phyloP scores from a whole-genome alignment of 768 basidiomycete species.

The Tylopilus cervinicoccineus region DNA sequence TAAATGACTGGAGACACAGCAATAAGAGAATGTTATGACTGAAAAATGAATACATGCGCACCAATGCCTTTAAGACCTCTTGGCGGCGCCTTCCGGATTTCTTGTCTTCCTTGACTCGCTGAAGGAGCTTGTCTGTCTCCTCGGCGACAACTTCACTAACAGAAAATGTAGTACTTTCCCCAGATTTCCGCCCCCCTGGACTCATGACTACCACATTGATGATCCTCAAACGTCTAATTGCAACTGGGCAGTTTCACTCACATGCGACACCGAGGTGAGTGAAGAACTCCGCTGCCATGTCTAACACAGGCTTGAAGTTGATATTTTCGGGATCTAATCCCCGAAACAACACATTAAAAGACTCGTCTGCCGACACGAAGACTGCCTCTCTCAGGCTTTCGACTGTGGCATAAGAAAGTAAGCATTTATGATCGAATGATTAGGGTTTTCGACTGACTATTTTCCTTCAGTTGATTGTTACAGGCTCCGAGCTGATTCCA shows the following conservation, averaged over 20 bases:
- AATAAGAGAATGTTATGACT: not conserved
- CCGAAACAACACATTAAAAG: not conserved
- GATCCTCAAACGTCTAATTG: not conserved
- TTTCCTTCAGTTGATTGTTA: not conserved
- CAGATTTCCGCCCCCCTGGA: not conserved
- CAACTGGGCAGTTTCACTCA: not conserved
- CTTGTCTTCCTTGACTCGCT: not conserved
- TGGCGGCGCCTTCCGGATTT: not conserved
- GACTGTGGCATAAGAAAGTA: constrained; percentile 1
- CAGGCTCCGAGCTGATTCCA: constrained; percentile 1
- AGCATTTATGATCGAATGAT: not conserved
- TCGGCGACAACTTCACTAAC: not conserved
- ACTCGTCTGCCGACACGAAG: not conserved
- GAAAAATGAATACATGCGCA: not conserved
- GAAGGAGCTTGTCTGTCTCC: constrained; percentile 1
- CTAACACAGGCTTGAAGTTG: not conserved
- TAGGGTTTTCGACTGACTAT: not conserved
- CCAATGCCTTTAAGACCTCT: constrained; percentile 3
- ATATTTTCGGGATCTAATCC: not conserved
- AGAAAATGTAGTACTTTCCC: not conserved
- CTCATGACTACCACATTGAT: not conserved
- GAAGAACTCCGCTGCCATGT: not conserved
- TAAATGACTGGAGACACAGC: not conserved
- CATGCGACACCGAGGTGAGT: constrained; percentile 2
- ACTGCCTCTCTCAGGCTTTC: not conserved